phyloP scores from a whole-genome alignment of 2,329 filamentous ascomycete species.

The Ophiocordyceps camponoti-saundersi region DNA sequence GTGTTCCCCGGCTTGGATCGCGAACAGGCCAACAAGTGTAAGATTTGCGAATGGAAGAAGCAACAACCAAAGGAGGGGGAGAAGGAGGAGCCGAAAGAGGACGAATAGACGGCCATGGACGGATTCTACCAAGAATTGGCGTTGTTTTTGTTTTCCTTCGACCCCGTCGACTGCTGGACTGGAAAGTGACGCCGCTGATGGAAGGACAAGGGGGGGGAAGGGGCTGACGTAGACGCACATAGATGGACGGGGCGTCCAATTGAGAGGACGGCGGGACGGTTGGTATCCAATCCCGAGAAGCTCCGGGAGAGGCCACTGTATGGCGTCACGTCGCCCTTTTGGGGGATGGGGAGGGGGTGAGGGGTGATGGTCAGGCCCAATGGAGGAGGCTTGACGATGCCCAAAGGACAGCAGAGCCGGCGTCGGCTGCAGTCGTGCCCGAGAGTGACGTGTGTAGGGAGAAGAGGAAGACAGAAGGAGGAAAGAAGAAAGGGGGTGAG shows the following conservation, averaged over 20 bases:
- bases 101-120: slow-evolving; percentile 10
- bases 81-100: slow-evolving; percentile 17
- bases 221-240: background rate
- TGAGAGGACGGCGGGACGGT: background rate
- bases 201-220: background rate
- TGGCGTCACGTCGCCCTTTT: background rate
- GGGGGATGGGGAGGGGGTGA: background rate
- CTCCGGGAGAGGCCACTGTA: no score
- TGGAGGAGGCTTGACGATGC: background rate
- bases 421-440: background rate
- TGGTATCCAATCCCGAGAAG: background rate
- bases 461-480: background rate
- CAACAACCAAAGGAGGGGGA: slow-evolving; percentile 18
- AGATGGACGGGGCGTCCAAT: background rate
- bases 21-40: slow-evolving; percentile 59
- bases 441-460: background rate
- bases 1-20: slow-evolving; percentile 72
- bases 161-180: no score
- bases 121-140: no score
- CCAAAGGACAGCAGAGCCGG: background rate
- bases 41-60: slow-evolving; percentile 37
- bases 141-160: no score
- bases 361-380: slow-evolving; percentile 1
- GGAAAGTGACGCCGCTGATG: background rate
- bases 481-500: background rate